Evolutionary conservation across 2,329 filamentous ascomycete genomes (phyloP).

Genomic region (Capronia epimyces): DNA sequence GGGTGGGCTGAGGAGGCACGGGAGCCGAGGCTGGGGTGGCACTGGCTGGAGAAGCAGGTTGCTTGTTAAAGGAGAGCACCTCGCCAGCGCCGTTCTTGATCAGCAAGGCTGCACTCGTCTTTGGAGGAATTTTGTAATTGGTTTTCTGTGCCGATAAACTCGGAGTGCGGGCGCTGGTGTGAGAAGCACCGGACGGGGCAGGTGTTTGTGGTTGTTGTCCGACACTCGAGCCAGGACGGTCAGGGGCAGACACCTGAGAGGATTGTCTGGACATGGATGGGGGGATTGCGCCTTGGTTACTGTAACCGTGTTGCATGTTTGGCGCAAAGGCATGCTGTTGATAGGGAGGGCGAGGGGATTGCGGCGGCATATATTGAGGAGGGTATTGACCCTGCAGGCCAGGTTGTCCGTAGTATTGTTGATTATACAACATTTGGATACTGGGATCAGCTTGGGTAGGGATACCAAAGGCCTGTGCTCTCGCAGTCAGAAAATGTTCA

Average conservation of each 20-base stretch:
- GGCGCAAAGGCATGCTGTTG: slow-evolving; percentile 46
- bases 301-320: slow-evolving; percentile 51
- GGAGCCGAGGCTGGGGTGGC: slow-evolving; percentile 55
- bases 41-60: slow-evolving; percentile 56
- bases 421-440: slow-evolving; percentile 28
- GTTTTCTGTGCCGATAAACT: slow-evolving; percentile 57
- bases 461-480: slow-evolving; percentile 45
- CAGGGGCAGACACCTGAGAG: slow-evolving; percentile 69
- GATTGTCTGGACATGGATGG: slow-evolving; percentile 73
- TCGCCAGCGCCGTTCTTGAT: slow-evolving; percentile 80
- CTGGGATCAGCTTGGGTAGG: slow-evolving; percentile 29
- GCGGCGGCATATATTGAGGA: slow-evolving; percentile 38
- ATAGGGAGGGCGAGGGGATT: slow-evolving; percentile 44
- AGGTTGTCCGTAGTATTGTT: slow-evolving; percentile 22
- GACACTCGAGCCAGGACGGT: slow-evolving; percentile 57
- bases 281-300: slow-evolving; percentile 40
- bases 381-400: slow-evolving; percentile 31
- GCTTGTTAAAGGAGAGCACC: slow-evolving; percentile 64
- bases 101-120: slow-evolving; percentile 67
- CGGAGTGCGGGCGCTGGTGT: slow-evolving; percentile 53
- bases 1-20: slow-evolving; percentile 63
- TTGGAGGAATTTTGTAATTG: slow-evolving; percentile 57
- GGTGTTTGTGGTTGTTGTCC: slow-evolving; percentile 51
- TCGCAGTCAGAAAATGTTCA: slow-evolving; percentile 64
- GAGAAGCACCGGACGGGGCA: slow-evolving; percentile 42